Evolutionary conservation across 2,329 filamentous ascomycete genomes (phyloP).

Genomic region (Annulohypoxylon truncatum): DNA sequence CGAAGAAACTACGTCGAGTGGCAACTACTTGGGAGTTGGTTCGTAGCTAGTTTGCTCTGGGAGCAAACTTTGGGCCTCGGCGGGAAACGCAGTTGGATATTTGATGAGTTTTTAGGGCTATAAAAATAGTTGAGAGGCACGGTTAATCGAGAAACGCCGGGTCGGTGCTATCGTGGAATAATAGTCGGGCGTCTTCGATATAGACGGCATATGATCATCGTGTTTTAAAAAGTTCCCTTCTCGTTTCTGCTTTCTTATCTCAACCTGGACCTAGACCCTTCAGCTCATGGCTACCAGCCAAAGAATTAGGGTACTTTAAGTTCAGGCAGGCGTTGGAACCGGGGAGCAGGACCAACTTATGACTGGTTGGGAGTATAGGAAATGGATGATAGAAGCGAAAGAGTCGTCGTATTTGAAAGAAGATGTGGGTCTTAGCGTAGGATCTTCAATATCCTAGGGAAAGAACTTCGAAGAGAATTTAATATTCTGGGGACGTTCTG

Average conservation of each 20-base stretch:
- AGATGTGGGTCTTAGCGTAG: conserved; percentile 31
- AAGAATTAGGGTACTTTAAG: conserved; percentile 15
- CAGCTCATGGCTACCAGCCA: conserved; percentile 37
- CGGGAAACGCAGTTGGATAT: conserved; percentile 2
- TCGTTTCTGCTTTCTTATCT: conserved; percentile 31
- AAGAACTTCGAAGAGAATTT: conserved; percentile 13
- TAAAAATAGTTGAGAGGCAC: not conserved
- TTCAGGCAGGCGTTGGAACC: conserved; percentile 13
- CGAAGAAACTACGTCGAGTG: not conserved
- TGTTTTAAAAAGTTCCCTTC: conserved; percentile 34
- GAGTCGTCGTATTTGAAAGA: not conserved
- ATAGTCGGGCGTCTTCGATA: conserved; percentile 49
- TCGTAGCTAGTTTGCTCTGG: conserved; percentile 7
- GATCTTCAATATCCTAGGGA: conserved; percentile 1
- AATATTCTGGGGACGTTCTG: not conserved
- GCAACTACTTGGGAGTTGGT: not conserved
- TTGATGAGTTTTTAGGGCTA: not conserved
- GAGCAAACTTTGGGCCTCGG: conserved; percentile 1
- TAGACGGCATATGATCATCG: conserved; percentile 45
- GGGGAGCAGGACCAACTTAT: conserved; percentile 13
- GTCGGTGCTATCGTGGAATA: conserved; percentile 49
- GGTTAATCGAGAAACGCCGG: conserved; percentile 32
- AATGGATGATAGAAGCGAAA: conserved; percentile 10
- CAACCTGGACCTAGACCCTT: conserved; percentile 25
- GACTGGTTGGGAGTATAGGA: conserved; percentile 2